These are phyloP conservation scores for Rhizopogon salebrosus DNA, from an alignment of 768 basidiomycete species.

Conservation along the genomic window DNA sequence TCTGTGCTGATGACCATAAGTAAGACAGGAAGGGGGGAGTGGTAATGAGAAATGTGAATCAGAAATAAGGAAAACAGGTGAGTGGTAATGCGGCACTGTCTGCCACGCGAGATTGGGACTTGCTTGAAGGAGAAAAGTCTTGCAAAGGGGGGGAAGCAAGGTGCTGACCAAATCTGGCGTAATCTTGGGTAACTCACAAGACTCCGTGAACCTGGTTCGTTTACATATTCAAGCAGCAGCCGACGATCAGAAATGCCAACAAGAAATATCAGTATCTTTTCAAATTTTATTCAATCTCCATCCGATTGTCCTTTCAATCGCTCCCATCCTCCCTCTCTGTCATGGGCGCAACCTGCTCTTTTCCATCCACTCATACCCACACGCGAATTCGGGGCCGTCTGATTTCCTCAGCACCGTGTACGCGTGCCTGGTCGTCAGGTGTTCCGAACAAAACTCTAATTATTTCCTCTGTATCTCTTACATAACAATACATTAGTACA, in stretches of 20 bases:
- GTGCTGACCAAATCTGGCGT: background rate
- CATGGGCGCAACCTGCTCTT: conserved; percentile 2
- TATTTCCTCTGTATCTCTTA: background rate
- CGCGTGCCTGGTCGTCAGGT: conserved; percentile 26
- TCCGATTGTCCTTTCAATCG: background rate
- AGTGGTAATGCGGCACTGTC: conserved; percentile 20
- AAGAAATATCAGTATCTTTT: no score
- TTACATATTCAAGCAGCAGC: conserved; percentile 14
- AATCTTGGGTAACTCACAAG: background rate
- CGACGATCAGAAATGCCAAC: conserved; percentile 25
- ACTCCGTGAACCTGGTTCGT: conserved; percentile 30
- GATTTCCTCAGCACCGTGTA: conserved; percentile 12
- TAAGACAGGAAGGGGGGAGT: conserved; percentile 17
- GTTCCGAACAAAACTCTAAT: conserved; percentile 14
- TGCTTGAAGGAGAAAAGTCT: conserved; percentile 12
- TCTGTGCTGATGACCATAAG: conserved; percentile 54
- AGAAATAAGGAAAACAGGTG: conserved; percentile 19
- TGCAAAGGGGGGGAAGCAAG: conserved; percentile 27
- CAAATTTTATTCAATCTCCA: conserved; percentile 3
- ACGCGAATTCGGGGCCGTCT: conserved; percentile 12
- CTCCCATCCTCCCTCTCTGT: background rate
- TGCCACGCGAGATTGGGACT: conserved; percentile 39
- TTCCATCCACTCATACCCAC: conserved; percentile 5
- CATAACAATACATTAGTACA: background rate
- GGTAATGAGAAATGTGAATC: conserved; percentile 11